Conservation (phyloP, 2,329 filamentous ascomycete species). For the Alternaria rosae region DNA sequence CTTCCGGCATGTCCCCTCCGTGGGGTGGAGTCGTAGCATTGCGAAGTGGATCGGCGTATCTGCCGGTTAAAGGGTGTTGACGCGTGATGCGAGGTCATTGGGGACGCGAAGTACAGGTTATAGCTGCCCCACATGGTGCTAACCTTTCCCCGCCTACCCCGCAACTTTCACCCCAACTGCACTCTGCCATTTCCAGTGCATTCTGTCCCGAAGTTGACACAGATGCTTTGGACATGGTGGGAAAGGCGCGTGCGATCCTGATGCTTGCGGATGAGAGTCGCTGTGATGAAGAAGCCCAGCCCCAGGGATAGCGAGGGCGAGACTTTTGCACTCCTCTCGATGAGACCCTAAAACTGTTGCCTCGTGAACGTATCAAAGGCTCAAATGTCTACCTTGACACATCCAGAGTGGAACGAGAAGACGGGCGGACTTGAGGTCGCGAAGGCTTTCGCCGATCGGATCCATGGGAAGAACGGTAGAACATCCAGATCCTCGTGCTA, state of each 20-base stretch:
- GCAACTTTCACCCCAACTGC: constrained; percentile 12
- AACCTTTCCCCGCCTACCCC: constrained; percentile 33
- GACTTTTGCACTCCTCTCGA: background rate
- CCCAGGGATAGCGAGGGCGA: background rate
- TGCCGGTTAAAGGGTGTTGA: constrained; percentile 23
- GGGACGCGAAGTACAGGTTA: background rate
- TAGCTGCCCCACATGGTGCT: constrained; percentile 32
- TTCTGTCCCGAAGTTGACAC: background rate
- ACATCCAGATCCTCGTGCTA: accelerated
- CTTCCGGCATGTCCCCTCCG: constrained; percentile 11
- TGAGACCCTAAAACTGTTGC: background rate
- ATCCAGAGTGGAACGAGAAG: constrained; percentile 44
- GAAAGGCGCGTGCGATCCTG: background rate
- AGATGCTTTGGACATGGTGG: background rate
- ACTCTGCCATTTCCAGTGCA: constrained; percentile 7
- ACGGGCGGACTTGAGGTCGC: constrained; percentile 44
- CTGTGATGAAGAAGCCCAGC: background rate
- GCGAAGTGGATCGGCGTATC: constrained; percentile 15
- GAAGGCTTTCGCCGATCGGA: constrained; percentile 36
- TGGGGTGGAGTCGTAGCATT: background rate
- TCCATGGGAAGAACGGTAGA: constrained; percentile 38
- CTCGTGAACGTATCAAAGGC: accelerated
- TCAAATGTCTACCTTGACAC: constrained; percentile 34
- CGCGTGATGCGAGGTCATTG: constrained; percentile 19
- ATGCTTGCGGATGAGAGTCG: background rate